Base-by-base conservation (phyloP, 495 filamentous ascomycete species). In the Hypoxylon lienhwacheense region DNA sequence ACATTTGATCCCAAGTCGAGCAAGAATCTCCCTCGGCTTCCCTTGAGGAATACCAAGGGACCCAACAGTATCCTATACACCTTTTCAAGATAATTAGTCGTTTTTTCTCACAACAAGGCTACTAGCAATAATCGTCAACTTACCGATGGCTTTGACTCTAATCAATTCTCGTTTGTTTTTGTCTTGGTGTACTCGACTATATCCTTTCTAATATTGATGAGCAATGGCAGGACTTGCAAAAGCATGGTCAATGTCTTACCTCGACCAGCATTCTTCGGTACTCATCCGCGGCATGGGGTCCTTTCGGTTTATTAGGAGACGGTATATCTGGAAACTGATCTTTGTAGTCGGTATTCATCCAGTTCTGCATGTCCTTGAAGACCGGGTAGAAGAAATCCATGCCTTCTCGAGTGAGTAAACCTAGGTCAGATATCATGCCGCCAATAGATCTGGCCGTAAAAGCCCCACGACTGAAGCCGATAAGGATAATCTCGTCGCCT, bases 391-490 rank as follows among this genome's bases (percentile, higher is more conserved):
- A 80, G 52, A 71, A 73, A 33, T 84, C 79, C 72, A 87, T 77
- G 8, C 85, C 86, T 15, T 77, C 73, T 21, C 80, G 75, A 1
- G 81, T 88, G 25, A 89, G 72, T 5, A 89, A 66, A 0, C 85
- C 85, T 1, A 88, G 66, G 33, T 79, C 72, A 3, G 69, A 73
- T 36, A 89, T 81, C 66, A 88, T 69, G 6, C 81, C 81, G 25
- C 80, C 80, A 34, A 88, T 81, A 24, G 76, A 80, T 44, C 86
- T 75, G 1, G 83, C 85, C 0, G 85, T 88, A 58, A 84, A 90
- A n/a, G 85, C 85, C 6, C 86, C 85, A 2, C 86, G 76, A 19
- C 85, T 88, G 69, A 89, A 90, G 6, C 86, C 86, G 17, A 88
- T 53, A 17, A 90, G 73, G 44, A 88, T 74, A 33, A 89, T 87